Evolutionary conservation across 331 rosid species (phyloP).

Genomic region (Malus hybrid): DNA sequence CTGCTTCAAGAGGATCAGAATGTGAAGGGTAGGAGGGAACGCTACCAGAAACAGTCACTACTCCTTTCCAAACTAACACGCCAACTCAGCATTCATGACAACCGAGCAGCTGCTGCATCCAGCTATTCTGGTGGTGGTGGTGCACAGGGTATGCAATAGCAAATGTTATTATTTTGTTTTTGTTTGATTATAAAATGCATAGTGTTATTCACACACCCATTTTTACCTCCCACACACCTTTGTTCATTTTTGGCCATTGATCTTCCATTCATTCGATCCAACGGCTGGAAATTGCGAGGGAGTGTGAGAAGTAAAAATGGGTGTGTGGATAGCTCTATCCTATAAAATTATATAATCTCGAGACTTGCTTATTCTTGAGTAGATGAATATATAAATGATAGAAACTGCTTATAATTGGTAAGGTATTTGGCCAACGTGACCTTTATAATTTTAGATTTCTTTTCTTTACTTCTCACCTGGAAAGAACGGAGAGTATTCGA

Average conservation of each 20-base stretch:
- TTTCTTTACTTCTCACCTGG: neutral
- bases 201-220: too few species aligned
- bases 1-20: slow-evolving; percentile 86
- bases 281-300: too few species aligned
- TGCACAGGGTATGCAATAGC: slow-evolving; percentile 35
- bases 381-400: neutral
- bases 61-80: slow-evolving; percentile 78
- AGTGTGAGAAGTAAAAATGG: too few species aligned
- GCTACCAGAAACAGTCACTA: slow-evolving; percentile 77
- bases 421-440: neutral
- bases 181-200: neutral
- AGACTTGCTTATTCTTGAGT: neutral
- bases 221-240: too few species aligned
- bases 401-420: neutral
- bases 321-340: too few species aligned
- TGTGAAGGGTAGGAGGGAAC: slow-evolving; percentile 74
- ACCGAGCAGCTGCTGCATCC: slow-evolving; percentile 85
- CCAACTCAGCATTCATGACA: slow-evolving; percentile 89
- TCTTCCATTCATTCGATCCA: too few species aligned
- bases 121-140: slow-evolving; percentile 59
- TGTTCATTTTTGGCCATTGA: too few species aligned
- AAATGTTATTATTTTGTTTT: neutral
- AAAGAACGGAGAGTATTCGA: neutral
- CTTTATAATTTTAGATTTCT: neutral
- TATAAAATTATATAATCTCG: neutral